Evolutionary conservation across 768 basidiomycete species (phyloP).

Genomic region (Thelephora aurantiotincta): DNA sequence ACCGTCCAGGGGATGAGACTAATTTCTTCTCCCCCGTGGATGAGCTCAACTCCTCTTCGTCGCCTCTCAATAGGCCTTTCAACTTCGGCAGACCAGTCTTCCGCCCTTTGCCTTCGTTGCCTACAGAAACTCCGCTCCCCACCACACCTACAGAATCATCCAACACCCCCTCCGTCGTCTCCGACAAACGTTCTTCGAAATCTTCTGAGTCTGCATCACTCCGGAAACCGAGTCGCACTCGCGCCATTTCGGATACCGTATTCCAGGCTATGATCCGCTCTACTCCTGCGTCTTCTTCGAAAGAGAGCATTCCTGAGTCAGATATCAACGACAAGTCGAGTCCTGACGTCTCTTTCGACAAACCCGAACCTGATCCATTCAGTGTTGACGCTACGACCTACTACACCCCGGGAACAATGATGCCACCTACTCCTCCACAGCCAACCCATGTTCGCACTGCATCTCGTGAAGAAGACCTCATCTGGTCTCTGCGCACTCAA

Average conservation of each 20-base stretch:
- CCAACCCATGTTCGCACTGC: constrained; percentile 37
- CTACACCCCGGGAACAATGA: constrained; percentile 62
- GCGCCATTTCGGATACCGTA: constrained; percentile 50
- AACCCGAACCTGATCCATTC: constrained; percentile 57
- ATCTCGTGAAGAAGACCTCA: constrained; percentile 58
- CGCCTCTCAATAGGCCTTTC: constrained; percentile 53
- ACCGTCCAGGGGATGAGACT: constrained; percentile 1
- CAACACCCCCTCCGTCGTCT: background rate
- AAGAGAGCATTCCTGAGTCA: constrained; percentile 30
- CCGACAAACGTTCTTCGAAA: constrained; percentile 2
- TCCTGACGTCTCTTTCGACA: constrained; percentile 21
- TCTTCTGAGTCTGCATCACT: constrained; percentile 18
- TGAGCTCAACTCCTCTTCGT: constrained; percentile 15
- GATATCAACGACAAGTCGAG: constrained; percentile 51
- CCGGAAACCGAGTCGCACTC: constrained; percentile 23
- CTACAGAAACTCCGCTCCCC: constrained; percentile 4
- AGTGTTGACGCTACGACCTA: constrained; percentile 60
- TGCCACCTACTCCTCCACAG: constrained; percentile 44
- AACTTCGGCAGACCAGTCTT: constrained; percentile 53
- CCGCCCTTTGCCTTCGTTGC: constrained; percentile 27
- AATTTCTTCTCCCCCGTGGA: constrained; percentile 7
- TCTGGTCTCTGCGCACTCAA: constrained; percentile 63
- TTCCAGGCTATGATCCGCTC: constrained; percentile 43
- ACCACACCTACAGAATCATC: constrained; percentile 2
- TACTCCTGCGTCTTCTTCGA: constrained; percentile 11